A percentile compares a stretch with the other conserved stretches of the same genome.
phyloP scores from a whole-genome alignment of 106 monocot species.

The Dendrobium officinale region DNA sequence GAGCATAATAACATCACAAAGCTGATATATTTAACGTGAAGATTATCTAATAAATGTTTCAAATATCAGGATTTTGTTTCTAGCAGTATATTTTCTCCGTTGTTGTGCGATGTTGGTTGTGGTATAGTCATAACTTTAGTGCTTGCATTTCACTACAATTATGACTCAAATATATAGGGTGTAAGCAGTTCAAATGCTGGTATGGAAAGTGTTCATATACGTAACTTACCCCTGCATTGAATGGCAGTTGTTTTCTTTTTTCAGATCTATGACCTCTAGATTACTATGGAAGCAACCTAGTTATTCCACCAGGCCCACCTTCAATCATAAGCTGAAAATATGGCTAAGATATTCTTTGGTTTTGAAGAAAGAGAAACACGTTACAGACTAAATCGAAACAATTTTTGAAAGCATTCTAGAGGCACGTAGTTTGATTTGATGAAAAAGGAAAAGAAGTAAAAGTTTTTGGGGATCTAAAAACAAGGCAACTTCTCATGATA shows the following conservation, averaged over 20 bases:
- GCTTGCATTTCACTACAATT: no score
- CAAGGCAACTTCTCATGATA: not conserved
- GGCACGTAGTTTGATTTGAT: not conserved
- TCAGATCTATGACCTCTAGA: not conserved
- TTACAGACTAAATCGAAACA: no score
- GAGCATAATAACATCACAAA: not conserved
- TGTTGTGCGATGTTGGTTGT: no score
- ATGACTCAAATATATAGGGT: no score
- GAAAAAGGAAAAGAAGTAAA: not conserved
- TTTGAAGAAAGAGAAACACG: not conserved
- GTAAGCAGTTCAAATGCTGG: no score
- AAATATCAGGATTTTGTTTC: no score
- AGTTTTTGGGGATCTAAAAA: not conserved
- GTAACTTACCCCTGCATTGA: not conserved
- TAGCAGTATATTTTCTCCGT: no score
- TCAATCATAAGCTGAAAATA: not conserved
- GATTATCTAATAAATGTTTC: not conserved
- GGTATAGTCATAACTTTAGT: no score
- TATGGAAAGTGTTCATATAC: not conserved
- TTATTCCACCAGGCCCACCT: not conserved
- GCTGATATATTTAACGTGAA: not conserved
- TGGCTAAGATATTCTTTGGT: not conserved
- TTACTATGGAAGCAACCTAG: not conserved
- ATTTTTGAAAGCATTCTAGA: not conserved
- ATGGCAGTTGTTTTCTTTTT: not conserved